phyloP scores from a whole-genome alignment of 2,329 filamentous ascomycete genomes.

The Beauveria sp. region DNA sequence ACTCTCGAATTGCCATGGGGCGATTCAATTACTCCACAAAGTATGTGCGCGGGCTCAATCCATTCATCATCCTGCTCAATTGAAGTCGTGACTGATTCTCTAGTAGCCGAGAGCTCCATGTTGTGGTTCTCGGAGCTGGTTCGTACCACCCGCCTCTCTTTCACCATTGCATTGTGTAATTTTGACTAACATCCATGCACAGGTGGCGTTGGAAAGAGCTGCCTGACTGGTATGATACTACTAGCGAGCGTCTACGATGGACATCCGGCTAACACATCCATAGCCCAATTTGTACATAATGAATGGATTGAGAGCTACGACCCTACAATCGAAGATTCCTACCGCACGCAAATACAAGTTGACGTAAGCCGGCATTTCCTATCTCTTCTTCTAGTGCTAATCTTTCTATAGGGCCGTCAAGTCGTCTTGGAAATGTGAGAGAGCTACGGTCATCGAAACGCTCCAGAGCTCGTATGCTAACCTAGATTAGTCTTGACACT shows the following conservation, averaged over 20 bases:
- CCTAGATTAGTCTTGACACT: conserved; percentile 62
- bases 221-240: conserved; percentile 66
- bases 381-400: not conserved
- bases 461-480: conserved; percentile 14
- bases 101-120: conserved; percentile 67
- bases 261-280: conserved; percentile 15
- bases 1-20: not conserved
- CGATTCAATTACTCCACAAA: conserved; percentile 10
- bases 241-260: not conserved
- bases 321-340: conserved; percentile 72
- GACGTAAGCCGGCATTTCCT: conserved; percentile 55
- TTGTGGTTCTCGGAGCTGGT: conserved; percentile 77
- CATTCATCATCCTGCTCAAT: not conserved
- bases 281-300: conserved; percentile 89
- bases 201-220: conserved; percentile 90
- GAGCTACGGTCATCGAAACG: conserved; percentile 13
- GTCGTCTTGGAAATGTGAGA: conserved; percentile 81
- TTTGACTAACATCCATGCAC: conserved; percentile 15
- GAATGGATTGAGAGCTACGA: conserved; percentile 89
- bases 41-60: not conserved
- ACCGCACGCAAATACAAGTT: conserved; percentile 67
- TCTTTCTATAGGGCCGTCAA: conserved; percentile 60
- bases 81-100: conserved; percentile 15
- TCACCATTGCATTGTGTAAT: conserved; percentile 21
- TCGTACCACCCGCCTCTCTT: conserved; percentile 25